Evolutionary conservation across 495 filamentous ascomycete species (phyloP), one percentile per base, ranked within the genome.

Genomic region (Daldinia concentrica): DNA sequence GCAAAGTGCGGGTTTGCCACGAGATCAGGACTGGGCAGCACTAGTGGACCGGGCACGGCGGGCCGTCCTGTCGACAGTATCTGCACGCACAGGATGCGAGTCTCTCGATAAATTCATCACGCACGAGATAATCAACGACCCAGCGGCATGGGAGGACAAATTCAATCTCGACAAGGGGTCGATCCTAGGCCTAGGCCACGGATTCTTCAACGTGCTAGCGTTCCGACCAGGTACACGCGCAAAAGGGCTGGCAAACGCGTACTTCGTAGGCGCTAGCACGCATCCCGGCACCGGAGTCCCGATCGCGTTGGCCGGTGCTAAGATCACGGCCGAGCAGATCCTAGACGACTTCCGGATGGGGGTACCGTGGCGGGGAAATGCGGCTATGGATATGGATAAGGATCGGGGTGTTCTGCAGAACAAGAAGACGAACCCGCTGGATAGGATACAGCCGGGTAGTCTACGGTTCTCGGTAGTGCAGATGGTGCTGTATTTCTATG

Each of bases 221-320:
- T 92, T 92, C 79, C 78, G 90, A 2, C 90, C 90, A 0, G 78
- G 80, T 54, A 90, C 86, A 5, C 80, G 81, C 64, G 87, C 88
- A 41, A 61, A 78, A 6, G 77, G 66, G 5, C 81, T 91, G 26
- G 62, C 79, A 11, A 77, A 81, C 7, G 72, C 85, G 51, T 90
- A 89, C 69, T 91, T 92, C 76, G 90, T 91, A 0, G 90, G 90
- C 15, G 90, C 90, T 1, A 87, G 83, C 68, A 90, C 90, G 52
- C 90, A 92, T 82, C 90, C 90, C 0, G 90, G 90, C 1, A 91
- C 90, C 0, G 90, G 90, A 0, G 90, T 92, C 54, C 90, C 90
- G 27, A 90, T 92, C 62, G 85, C 86, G 50, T 78, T 92, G 12
- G 88, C 89, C 0, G 90, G 90, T 4, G 83, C 85, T 1, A 88